Base-by-base conservation (phyloP, 768 basidiomycete genomes). In the Boletellus emodensis region DNA sequence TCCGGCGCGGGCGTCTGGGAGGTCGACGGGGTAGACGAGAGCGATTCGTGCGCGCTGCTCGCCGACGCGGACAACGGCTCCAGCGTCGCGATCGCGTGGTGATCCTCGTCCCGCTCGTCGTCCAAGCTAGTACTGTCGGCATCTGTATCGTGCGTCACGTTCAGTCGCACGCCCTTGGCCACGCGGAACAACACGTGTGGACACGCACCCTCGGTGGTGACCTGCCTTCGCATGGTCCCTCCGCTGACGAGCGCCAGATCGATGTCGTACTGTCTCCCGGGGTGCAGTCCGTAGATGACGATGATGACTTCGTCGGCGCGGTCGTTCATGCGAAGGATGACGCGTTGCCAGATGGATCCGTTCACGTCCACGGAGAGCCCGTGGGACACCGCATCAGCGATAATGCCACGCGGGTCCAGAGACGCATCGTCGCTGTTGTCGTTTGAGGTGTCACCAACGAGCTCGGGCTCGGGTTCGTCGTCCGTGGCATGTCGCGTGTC, bases 221-320 rank as follows among this genome's bases (percentile, higher is more conserved):
- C 81, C 59, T 85, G 83, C 47, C 76, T 77, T 35, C 80, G 73
- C 20, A 87, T 71, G 56, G 80, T 74, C 22, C 82, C 84, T 6
- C 76, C 76, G 9, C 82, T 81, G 5, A 85, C 82, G 24, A 94
- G 76, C 2, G 79, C 84, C 11, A 96, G 72, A 61, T 93, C 89
- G 45, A 96, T 84, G 61, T 96, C 92, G 60, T 96, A 96, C 63
- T 90, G 88, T 49, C 89, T 79, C 2, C 89, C 89, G 4, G 92
- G 93, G 73, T 88, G 80, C 40, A 97, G 75, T 1, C 90, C 91
- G 52, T 92, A 94, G 24, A 97, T 81, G 51, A 95, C 89, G 46
- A 96, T 90, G 49, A 94, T 82, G 0, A 91, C 94, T 61, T 95
- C 88, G 57, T 94, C 92, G 0, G 78, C 76, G 46, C 82, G 79